phyloP scores from a whole-genome alignment of 768 basidiomycete species.

The Cystobasidium ongulense region DNA sequence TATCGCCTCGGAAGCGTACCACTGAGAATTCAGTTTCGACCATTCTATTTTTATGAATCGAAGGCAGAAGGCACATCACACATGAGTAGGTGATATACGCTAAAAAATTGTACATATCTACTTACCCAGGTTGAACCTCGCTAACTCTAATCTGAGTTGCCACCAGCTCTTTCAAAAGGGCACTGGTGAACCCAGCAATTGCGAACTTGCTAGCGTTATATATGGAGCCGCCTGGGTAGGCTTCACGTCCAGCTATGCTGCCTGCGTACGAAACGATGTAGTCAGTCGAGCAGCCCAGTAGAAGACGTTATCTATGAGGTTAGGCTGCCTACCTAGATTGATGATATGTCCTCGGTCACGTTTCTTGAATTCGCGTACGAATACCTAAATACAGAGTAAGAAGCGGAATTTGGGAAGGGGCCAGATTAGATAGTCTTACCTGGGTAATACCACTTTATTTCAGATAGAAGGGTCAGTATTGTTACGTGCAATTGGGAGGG shows the following conservation, averaged over 20 bases:
- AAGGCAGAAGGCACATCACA: too few relatives aligned
- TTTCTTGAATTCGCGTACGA: constrained; percentile 62
- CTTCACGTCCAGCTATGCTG: constrained; percentile 76
- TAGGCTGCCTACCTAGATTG: constrained; percentile 56
- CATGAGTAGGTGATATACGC: too few relatives aligned
- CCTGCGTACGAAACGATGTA: constrained; percentile 43
- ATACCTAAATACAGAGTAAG: constrained; percentile 48
- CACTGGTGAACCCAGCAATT: constrained; percentile 74
- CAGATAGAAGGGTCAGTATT: neutral
- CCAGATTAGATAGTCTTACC: too few relatives aligned
- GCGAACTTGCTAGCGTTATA: constrained; percentile 71
- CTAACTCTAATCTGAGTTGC: constrained; percentile 87
- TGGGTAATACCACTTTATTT: neutral
- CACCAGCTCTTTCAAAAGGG: constrained; percentile 65
- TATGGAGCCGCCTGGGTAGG: constrained; percentile 83
- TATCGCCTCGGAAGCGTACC: constrained; percentile 79
- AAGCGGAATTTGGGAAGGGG: too few relatives aligned
- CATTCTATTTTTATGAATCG: constrained; percentile 19
- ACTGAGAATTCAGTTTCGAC: constrained; percentile 66
- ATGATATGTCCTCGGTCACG: constrained; percentile 61
- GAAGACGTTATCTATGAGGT: too few relatives aligned
- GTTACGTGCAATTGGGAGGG: neutral
- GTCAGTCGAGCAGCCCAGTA: too few relatives aligned
- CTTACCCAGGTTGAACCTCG: constrained; percentile 80
- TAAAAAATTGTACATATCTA: neutral